These are phyloP conservation scores for Pyrenophora tritici-repentis DNA, from an alignment of 2,329 filamentous ascomycete species.

Conservation along the genomic window DNA sequence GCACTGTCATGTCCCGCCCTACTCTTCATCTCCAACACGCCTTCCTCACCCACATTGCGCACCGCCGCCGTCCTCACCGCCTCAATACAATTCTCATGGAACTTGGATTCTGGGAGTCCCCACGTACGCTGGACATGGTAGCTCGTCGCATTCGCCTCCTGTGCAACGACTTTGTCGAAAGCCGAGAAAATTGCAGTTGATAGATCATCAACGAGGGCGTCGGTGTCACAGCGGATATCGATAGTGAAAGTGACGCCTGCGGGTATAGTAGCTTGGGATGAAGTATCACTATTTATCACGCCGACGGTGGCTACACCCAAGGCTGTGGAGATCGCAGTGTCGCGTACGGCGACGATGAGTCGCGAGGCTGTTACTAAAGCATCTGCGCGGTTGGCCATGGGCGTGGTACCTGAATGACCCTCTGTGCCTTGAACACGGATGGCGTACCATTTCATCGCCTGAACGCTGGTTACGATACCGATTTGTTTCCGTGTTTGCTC, in stretches of 20 bases:
- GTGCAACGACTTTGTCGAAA: constrained; percentile 26
- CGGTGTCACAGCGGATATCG: constrained; percentile 35
- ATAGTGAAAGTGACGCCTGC: constrained; percentile 37
- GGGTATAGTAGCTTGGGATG: constrained; percentile 37
- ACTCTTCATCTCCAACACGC: constrained; percentile 37
- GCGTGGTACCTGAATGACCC: constrained; percentile 65
- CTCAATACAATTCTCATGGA: constrained; percentile 28
- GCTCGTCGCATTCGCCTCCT: constrained; percentile 29
- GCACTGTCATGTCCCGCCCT: constrained; percentile 35
- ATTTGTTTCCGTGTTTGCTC: constrained; percentile 65
- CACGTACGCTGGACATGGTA: constrained; percentile 32
- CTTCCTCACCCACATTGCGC: constrained; percentile 18
- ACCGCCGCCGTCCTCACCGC: constrained; percentile 28
- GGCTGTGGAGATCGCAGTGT: constrained; percentile 24
- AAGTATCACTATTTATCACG: constrained; percentile 36
- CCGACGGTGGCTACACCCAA: constrained; percentile 38
- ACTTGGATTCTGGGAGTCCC: constrained; percentile 34
- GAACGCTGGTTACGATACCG: constrained; percentile 71
- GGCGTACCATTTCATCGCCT: constrained; percentile 71
- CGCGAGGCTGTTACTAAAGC: constrained; percentile 36
- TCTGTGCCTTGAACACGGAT: constrained; percentile 40
- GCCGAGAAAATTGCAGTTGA: constrained; percentile 23
- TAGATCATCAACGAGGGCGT: constrained; percentile 32
- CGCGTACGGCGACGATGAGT: constrained; percentile 32
- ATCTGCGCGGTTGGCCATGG: constrained; percentile 62